Base-by-base conservation (phyloP, 2,329 filamentous ascomycete species). In the Gnomoniopsis sp. region DNA sequence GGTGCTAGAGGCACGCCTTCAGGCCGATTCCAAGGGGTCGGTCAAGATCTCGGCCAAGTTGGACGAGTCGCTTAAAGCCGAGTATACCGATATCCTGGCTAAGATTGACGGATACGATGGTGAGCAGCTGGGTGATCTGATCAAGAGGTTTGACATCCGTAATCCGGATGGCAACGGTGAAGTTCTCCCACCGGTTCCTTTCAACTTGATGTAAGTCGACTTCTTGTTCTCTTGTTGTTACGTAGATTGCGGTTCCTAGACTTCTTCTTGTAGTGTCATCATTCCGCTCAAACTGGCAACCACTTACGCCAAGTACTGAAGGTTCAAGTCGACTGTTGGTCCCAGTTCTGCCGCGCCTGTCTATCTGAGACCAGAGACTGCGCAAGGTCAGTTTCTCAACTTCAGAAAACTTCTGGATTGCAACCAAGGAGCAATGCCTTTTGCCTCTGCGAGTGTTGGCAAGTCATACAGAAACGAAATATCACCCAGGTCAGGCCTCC, bases 381-480 rank as follows among this genome's bases (percentile, higher is more conserved):
- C 86, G 2, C 86, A 88, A 73, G 86, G 85, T 57, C 86, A 88
- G 68, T 89, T 89, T 71, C 73, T 88, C 57, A 87, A 86, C 65
- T 89, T 88, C 71, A 78, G 82, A 60, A 88, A 88, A 71, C 76
- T 88, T 57, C 78, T 88, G 50, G 86, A 88, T 57, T 88, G 83
- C 75, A 88, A 87, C 72, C 83, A 88, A 69, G 81, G 85, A 65
- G 76, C 82, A 52, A 85, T 88, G 79, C 86, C 86, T 6, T 88
- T 89, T 67, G 86, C 86, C n/a, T 88, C 85, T 58, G 86, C 86
- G 21, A 86, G 82, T 41, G 87, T 88, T 70, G 86, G 86, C 67
- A 88, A 88, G 72, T 88, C 85, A 3, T 88, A 88, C 79, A 82
- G 86, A 54, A 88, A 89, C 67, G 86, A 88, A 68, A 87, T 89